phyloP scores from a whole-genome alignment of 2,329 filamentous ascomycete species.

The Paraphoma sp. region DNA sequence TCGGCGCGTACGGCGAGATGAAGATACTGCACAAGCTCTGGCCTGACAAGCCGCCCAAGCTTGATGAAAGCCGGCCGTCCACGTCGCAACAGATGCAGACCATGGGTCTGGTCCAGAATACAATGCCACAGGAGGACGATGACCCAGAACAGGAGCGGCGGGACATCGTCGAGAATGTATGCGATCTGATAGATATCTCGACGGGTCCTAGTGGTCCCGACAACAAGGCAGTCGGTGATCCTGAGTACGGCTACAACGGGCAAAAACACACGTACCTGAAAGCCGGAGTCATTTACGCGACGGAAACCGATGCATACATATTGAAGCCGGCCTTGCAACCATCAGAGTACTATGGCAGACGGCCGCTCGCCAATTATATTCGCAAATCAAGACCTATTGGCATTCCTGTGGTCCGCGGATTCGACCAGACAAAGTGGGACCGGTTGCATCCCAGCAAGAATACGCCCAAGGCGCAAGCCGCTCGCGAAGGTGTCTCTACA shows the following conservation, averaged over 20 bases:
- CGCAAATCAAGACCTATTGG: constrained; percentile 83
- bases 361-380: constrained; percentile 80
- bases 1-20: constrained; percentile 87
- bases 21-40: constrained; percentile 87
- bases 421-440: constrained; percentile 79
- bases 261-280: constrained; percentile 69
- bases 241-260: constrained; percentile 52
- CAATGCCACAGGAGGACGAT: constrained; percentile 43
- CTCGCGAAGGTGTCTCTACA: constrained; percentile 53
- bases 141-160: constrained; percentile 53
- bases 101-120: constrained; percentile 39
- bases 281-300: constrained; percentile 86
- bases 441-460: constrained; percentile 67
- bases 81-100: constrained; percentile 44
- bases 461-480: constrained; percentile 49
- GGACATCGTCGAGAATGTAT: constrained; percentile 52
- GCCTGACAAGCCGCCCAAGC: constrained; percentile 69
- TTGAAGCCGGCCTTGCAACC: constrained; percentile 85
- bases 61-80: constrained; percentile 51
- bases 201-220: constrained; percentile 54
- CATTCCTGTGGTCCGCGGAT: constrained; percentile 86
- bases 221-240: constrained; percentile 56
- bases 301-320: constrained; percentile 78
- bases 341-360: constrained; percentile 82
- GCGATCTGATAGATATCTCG: constrained; percentile 57